A percentile compares a stretch with the other conserved stretches of the same genome.
Evolutionary conservation across 2,329 filamentous ascomycete species (phyloP).

Genomic region (Metarhizium rileyi): DNA sequence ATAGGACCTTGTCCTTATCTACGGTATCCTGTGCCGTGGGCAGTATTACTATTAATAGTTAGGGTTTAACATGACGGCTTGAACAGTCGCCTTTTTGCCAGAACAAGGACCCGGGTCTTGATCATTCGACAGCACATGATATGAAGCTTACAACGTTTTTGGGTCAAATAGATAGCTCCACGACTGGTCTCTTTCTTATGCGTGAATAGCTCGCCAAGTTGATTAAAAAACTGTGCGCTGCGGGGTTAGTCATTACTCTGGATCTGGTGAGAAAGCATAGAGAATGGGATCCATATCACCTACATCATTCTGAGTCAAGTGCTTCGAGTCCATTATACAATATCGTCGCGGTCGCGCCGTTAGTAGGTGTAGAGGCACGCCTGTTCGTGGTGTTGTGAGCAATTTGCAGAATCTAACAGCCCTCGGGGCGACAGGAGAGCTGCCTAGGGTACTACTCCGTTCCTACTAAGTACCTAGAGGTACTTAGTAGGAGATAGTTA

Average conservation of each 20-base stretch:
- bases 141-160: conserved; percentile 57
- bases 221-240: conserved; percentile 58
- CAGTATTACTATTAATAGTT: neutral
- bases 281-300: neutral
- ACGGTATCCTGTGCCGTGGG: neutral
- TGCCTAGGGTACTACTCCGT: too few relatives aligned
- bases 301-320: conserved; percentile 32
- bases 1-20: conserved; percentile 40
- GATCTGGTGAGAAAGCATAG: neutral
- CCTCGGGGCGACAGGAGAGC: too few relatives aligned
- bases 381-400: neutral
- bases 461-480: too few relatives aligned
- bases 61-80: neutral
- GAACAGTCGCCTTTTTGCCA: too few relatives aligned
- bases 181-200: conserved; percentile 58
- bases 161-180: conserved; percentile 63
- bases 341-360: neutral
- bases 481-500: too few relatives aligned
- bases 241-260: neutral
- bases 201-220: conserved; percentile 58
- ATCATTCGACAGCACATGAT: neutral
- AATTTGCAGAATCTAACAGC: neutral
- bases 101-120: neutral
- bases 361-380: neutral
- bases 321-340: conserved; percentile 16